Evolutionary conservation across 2,329 filamentous ascomycete species (phyloP).

Genomic region (Helicocarpus griseus): DNA sequence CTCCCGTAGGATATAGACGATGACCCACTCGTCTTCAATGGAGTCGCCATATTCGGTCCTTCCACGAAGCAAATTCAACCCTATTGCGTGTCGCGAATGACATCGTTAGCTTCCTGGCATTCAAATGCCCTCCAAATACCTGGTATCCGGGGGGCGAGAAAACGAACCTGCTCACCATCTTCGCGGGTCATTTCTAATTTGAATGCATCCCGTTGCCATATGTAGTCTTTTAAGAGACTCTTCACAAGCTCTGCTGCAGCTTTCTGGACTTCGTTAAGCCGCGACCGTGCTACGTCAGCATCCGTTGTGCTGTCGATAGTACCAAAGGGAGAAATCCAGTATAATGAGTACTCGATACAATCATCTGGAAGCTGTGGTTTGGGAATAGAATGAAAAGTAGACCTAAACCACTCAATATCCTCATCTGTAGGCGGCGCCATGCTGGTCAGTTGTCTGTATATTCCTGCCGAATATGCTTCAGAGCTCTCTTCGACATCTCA

Average conservation of each 20-base stretch:
- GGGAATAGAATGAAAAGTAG: slow-evolving; percentile 56
- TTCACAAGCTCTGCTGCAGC: slow-evolving; percentile 55
- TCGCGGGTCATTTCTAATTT: slow-evolving; percentile 53
- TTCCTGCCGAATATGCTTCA: too few species aligned
- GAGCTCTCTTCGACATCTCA: not conserved
- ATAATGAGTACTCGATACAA: slow-evolving; percentile 74
- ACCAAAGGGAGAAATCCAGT: slow-evolving; percentile 53
- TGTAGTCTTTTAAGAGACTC: slow-evolving; percentile 67
- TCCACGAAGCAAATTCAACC: slow-evolving; percentile 56
- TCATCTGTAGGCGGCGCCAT: slow-evolving; percentile 42
- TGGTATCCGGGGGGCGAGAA: slow-evolving; percentile 6
- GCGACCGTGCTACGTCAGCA: slow-evolving; percentile 43
- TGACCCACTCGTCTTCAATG: slow-evolving; percentile 93
- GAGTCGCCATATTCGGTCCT: slow-evolving; percentile 85
- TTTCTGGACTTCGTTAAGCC: slow-evolving; percentile 63
- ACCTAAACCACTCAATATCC: slow-evolving; percentile 56
- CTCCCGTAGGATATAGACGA: slow-evolving; percentile 80
- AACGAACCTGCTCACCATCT: slow-evolving; percentile 43
- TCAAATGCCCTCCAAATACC: not conserved
- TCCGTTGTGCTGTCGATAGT: slow-evolving; percentile 46
- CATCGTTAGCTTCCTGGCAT: slow-evolving; percentile 11
- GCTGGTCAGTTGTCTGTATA: too few species aligned
- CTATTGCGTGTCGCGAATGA: slow-evolving; percentile 18
- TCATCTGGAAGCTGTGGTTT: slow-evolving; percentile 65
- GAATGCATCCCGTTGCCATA: slow-evolving; percentile 87